Evolutionary conservation across 768 basidiomycete species (phyloP).

Genomic region (Trametes gibbosa): DNA sequence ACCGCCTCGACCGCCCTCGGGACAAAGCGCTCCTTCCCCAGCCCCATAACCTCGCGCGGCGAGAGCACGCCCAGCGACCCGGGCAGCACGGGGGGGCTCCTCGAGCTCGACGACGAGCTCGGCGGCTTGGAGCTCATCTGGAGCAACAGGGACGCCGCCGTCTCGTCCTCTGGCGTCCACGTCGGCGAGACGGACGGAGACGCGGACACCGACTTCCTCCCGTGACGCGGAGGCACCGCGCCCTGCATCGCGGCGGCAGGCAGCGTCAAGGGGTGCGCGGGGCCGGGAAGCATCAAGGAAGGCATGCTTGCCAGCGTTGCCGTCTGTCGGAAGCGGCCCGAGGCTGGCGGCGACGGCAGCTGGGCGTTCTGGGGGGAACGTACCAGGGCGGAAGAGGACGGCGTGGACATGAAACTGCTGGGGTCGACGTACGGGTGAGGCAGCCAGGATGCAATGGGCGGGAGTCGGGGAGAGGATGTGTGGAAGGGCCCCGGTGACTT

Average conservation of each 20-base stretch:
- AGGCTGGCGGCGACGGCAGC: constrained; percentile 37
- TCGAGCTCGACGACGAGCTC: constrained; percentile 33
- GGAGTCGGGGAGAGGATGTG: constrained; percentile 43
- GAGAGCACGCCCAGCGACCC: constrained; percentile 4
- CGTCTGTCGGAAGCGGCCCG: constrained; percentile 30
- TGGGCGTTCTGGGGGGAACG: constrained; percentile 23
- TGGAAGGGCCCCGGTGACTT: constrained; percentile 1
- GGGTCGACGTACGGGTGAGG: constrained; percentile 35
- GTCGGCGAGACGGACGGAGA: constrained; percentile 27
- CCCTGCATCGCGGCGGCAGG: constrained; percentile 39
- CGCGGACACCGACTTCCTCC: constrained; percentile 20
- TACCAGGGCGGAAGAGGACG: constrained; percentile 4
- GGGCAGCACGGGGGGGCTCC: constrained; percentile 1
- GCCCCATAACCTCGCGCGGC: not conserved
- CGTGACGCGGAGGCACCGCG: constrained; percentile 15
- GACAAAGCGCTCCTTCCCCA: not conserved
- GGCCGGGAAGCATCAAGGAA: constrained; percentile 43
- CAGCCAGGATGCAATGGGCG: constrained; percentile 70
- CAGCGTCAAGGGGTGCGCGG: constrained; percentile 43
- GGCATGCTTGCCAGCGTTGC: constrained; percentile 44
- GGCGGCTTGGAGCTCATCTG: constrained; percentile 54
- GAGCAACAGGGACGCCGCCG: constrained; percentile 62
- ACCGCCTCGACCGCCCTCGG: constrained; percentile 18
- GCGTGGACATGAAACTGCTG: constrained; percentile 21
- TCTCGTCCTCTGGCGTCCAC: constrained; percentile 64